Conservation (phyloP, 2,329 filamentous ascomycete species). For the Sarocladium strictum region DNA sequence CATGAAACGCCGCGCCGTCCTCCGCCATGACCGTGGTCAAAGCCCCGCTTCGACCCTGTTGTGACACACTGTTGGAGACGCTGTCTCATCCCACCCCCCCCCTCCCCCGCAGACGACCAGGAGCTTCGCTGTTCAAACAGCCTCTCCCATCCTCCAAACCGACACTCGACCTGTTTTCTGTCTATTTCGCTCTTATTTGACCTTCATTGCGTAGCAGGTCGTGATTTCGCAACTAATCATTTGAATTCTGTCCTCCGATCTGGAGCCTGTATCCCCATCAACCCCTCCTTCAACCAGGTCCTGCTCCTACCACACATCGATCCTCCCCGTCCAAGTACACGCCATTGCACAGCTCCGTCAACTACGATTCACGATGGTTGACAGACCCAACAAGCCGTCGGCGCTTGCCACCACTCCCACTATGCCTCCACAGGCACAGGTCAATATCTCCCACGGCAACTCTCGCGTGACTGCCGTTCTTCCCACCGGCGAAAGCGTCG, state of each 20-base stretch:
- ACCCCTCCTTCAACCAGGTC: background rate
- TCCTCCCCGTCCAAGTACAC: background rate
- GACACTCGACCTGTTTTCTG: background rate
- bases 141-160: background rate
- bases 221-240: background rate
- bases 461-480: constrained; percentile 71
- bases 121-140: background rate
- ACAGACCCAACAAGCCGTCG: constrained; percentile 77
- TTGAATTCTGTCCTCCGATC: background rate
- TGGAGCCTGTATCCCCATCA: background rate
- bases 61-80: constrained; percentile 1
- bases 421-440: constrained; percentile 67
- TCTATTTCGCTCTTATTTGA: background rate
- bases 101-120: background rate
- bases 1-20: too few relatives aligned
- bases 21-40: background rate
- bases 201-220: background rate
- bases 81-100: background rate
- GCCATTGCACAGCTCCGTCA: background rate
- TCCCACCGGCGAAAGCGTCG: constrained; percentile 79
- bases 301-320: background rate
- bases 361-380: constrained; percentile 52
- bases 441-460: constrained; percentile 67
- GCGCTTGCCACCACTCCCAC: constrained; percentile 70
- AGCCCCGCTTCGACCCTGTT: background rate